Evolutionary conservation across 2,329 filamentous ascomycete genomes (phyloP).

Genomic region (Ophiostoma himal-ulmi): DNA sequence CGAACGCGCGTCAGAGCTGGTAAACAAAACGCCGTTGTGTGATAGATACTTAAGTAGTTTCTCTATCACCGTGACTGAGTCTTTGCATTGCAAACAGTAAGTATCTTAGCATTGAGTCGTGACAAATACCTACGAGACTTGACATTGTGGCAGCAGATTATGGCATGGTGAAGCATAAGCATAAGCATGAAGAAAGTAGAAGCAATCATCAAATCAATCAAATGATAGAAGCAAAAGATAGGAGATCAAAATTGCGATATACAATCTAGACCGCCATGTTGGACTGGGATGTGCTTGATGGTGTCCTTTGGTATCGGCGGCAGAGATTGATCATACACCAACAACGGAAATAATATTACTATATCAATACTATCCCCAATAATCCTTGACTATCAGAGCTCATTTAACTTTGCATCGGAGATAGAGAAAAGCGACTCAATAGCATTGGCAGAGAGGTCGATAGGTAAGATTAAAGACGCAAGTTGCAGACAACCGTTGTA

Average conservation of each 20-base stretch:
- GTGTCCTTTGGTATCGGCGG: background rate
- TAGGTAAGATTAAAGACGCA: conserved; percentile 5
- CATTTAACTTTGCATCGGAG: conserved; percentile 8
- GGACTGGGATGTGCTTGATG: background rate
- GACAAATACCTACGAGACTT: background rate
- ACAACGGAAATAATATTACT: background rate
- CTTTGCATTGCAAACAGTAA: background rate
- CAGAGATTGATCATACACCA: conserved; percentile 3
- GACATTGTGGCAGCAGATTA: background rate
- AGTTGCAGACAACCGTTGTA: background rate
- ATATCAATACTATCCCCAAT: background rate
- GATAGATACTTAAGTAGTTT: background rate
- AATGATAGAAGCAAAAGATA: background rate
- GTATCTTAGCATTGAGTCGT: background rate
- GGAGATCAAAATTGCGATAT: background rate
- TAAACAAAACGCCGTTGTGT: background rate
- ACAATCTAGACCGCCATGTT: background rate
- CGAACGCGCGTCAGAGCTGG: background rate
- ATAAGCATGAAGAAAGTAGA: background rate
- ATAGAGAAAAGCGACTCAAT: background rate
- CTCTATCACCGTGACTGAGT: background rate
- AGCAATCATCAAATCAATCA: background rate
- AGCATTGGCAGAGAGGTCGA: background rate
- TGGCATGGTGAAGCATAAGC: background rate
- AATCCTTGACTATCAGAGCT: background rate